A percentile compares a stretch with the other conserved stretches of the same genome.
Evolutionary conservation across 73 alveolate species (phyloP).

Genomic region (Tetrahymena elliotti): DNA sequence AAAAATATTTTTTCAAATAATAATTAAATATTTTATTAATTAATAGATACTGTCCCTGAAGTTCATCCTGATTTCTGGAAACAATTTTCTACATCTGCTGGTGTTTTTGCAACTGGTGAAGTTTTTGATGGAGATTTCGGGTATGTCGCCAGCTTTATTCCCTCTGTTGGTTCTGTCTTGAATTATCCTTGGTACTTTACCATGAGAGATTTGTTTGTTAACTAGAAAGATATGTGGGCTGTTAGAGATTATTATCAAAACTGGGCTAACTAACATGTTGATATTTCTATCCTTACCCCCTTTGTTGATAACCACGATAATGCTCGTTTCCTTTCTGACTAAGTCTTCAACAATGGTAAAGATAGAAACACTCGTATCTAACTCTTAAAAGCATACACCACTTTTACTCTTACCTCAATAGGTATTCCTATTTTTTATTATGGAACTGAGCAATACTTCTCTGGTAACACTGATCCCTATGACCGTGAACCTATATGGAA

Average conservation of each 20-base stretch:
- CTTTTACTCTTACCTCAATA: constrained; percentile 63
- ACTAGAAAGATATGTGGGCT: constrained; percentile 43
- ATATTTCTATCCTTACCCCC: constrained; percentile 43
- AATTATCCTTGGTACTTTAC: constrained; percentile 85
- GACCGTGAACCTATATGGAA: constrained; percentile 85
- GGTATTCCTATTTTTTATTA: constrained; percentile 95
- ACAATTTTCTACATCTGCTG: constrained; percentile 70
- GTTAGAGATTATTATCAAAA: constrained; percentile 13
- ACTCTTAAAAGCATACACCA: constrained; percentile 67
- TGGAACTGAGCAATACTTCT: constrained; percentile 90
- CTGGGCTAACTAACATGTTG: background rate
- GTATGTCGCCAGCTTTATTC: constrained; percentile 64
- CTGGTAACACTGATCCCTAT: constrained; percentile 92
- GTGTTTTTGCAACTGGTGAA: constrained; percentile 81
- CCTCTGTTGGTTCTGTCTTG: constrained; percentile 69
- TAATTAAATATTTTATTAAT: background rate
- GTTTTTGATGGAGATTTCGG: constrained; percentile 53
- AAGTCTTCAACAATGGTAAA: background rate
- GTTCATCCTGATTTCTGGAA: constrained; percentile 86
- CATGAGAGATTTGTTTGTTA: constrained; percentile 58
- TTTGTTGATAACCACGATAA: constrained; percentile 92
- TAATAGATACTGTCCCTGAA: constrained; percentile 73
- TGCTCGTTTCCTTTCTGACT: constrained; percentile 74
- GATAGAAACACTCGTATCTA: constrained; percentile 6
- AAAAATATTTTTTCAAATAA: no score